Percentiles rank a stretch among this genome's conserved stretches.
phyloP scores from a whole-genome alignment of 257 asterid genomes.

The Przewalskia tangutica region DNA sequence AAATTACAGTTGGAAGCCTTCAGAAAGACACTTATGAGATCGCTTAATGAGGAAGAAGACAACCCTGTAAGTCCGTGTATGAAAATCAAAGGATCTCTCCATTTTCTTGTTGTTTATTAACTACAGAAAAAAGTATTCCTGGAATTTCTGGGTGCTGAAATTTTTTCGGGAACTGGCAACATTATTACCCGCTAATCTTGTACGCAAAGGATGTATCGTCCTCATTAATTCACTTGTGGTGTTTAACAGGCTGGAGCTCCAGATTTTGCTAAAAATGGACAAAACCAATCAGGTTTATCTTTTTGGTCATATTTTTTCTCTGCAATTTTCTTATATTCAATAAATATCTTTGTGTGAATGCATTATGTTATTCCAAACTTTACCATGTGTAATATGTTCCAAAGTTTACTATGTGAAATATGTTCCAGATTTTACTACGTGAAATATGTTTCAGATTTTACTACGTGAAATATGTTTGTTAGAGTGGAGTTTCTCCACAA shows the following conservation, averaged over 20 bases:
- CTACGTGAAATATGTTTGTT: background rate
- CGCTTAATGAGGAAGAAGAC: slow-evolving; percentile 81
- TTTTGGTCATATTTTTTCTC: background rate
- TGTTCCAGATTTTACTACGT: background rate
- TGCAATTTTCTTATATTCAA: background rate
- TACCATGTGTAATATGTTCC: background rate
- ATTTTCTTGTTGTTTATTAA: background rate
- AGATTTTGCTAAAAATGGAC: slow-evolving; percentile 16
- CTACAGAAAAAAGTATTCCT: background rate
- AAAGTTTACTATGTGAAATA: background rate
- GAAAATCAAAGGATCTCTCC: background rate
- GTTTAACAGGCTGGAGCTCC: slow-evolving; percentile 38
- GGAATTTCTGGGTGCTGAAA: background rate
- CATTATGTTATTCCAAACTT: background rate
- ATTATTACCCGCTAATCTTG: background rate
- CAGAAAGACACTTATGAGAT: slow-evolving; percentile 79
- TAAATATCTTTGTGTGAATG: background rate
- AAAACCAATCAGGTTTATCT: slow-evolving; percentile 30
- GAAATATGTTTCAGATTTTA: background rate
- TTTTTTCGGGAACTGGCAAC: background rate
- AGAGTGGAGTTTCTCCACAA: background rate
- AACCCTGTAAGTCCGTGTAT: slow-evolving; percentile 40
- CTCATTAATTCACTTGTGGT: background rate
- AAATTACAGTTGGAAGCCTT: slow-evolving; percentile 70
- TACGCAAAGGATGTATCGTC: background rate